phyloP scores from a whole-genome alignment of 306 rosid species.

The Fragaria nilgerrensis region DNA sequence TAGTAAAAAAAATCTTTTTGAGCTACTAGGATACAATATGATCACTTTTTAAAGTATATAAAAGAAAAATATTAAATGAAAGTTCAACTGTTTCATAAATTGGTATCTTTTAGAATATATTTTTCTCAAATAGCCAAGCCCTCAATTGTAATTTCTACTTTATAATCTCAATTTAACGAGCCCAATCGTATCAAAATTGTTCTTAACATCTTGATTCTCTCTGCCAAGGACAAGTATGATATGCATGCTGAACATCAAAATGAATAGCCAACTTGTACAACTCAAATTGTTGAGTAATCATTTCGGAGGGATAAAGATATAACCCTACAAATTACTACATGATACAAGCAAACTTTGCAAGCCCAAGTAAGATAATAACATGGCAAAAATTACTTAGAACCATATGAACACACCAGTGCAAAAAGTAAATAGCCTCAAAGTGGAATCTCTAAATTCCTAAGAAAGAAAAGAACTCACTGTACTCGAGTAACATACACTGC shows the following conservation, averaged over 20 bases:
- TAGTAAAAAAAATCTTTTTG: constrained; percentile 8
- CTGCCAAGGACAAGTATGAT: background rate
- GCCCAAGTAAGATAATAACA: background rate
- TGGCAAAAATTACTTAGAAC: background rate
- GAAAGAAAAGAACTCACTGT: background rate
- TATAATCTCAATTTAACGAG: background rate
- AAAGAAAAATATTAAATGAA: background rate
- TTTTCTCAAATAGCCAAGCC: background rate
- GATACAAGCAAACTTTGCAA: background rate
- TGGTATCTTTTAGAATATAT: background rate
- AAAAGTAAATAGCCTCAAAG: background rate
- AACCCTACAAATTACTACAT: background rate
- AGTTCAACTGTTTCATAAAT: background rate
- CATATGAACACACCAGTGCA: background rate
- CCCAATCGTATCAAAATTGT: background rate
- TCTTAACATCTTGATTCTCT: background rate
- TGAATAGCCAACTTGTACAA: background rate
- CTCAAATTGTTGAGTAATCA: background rate
- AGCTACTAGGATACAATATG: constrained; percentile 4
- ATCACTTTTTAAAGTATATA: constrained; percentile 2
- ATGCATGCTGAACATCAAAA: background rate
- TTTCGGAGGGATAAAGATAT: background rate
- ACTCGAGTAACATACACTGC: background rate
- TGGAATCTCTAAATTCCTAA: background rate
- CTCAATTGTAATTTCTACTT: background rate